Evolutionary conservation across 345 rosid species (phyloP), one percentile per base, ranked within the genome.

Genomic region (Crucihimalaya himalaica): DNA sequence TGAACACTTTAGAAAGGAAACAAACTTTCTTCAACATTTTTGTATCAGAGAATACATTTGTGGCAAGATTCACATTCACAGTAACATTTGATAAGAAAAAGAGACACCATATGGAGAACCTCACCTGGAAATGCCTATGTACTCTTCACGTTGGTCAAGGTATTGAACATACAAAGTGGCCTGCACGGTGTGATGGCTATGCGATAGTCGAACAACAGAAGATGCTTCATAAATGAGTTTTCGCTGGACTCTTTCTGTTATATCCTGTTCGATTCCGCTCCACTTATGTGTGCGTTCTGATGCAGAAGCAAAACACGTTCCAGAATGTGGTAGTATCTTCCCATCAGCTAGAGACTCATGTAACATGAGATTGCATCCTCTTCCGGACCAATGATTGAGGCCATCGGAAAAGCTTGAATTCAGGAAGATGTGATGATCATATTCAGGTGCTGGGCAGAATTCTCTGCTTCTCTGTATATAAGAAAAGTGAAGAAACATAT

Each of bases 221-320:
- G 84, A 74, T 14, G 81, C 86, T 47, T 85, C 89, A 68, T 91
- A 94, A 52, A 87, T 93, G 46, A 86, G 80, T 80, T 95, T 92
- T 57, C 92, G 80, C 71, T 84, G 88, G 55, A 84, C 88, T 81
- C 84, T 88, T 63, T 83, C 88, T 1, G 92, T 95, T 58, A 95
- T 83, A 54, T 92, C 97, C 79, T 95, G 96, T 78, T 92, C 89
- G 59, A 95, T 89, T 20, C 97, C 97, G 4, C 93, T 92, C 97
- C 97, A 95, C 65, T 65, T 83, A 79, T 88, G 97, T 2, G 88
- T 87, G 57, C 99, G 91, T 27, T 68, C 96, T n/a, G 92, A 82
- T 34, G 99, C 88, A 52, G 89, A 45, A 35, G 91, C 99, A 64
- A 89, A 92, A 77, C 72, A 81, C 39, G 85, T 89, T 45, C 97